Percentiles rank a stretch among this genome's conserved stretches.
These are phyloP conservation scores for Musa balbisiana DNA, from an alignment of 202 grass and related monocot species.

Conservation along the genomic window DNA sequence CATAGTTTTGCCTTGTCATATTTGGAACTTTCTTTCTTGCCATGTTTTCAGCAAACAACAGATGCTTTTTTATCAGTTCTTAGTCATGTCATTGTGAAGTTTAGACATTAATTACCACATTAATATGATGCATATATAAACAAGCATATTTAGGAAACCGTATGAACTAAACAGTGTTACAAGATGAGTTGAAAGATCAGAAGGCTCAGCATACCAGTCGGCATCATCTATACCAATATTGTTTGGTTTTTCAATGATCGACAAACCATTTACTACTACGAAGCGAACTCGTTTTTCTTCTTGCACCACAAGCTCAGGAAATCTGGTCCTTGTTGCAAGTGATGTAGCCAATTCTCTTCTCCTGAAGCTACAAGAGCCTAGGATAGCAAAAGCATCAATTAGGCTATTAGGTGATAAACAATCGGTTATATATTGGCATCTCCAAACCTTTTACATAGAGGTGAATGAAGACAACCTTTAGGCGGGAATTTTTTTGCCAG, in stretches of 20 bases:
- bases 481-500: slow-evolving; percentile 70
- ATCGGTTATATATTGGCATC: neutral
- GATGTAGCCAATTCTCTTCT: slow-evolving; percentile 90
- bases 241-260: slow-evolving; percentile 63
- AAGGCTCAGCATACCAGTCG: slow-evolving; percentile 50
- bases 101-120: no score
- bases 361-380: slow-evolving; percentile 78
- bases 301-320: slow-evolving; percentile 84
- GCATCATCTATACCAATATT: slow-evolving; percentile 54
- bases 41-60: no score
- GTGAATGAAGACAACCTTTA: slow-evolving; percentile 40
- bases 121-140: neutral
- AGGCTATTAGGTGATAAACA: neutral
- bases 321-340: slow-evolving; percentile 53
- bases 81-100: no score
- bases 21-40: no score
- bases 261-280: slow-evolving; percentile 82
- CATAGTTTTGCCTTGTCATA: no score
- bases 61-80: no score
- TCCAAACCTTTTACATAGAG: neutral
- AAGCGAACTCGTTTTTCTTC: slow-evolving; percentile 95
- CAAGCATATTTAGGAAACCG: neutral
- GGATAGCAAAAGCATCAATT: slow-evolving; percentile 23
- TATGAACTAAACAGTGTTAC: neutral
- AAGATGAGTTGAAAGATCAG: neutral